A percentile compares a stretch with the other conserved stretches of the same genome.
Conservation (phyloP, 495 filamentous ascomycete genomes). For the Poronia punctata region DNA sequence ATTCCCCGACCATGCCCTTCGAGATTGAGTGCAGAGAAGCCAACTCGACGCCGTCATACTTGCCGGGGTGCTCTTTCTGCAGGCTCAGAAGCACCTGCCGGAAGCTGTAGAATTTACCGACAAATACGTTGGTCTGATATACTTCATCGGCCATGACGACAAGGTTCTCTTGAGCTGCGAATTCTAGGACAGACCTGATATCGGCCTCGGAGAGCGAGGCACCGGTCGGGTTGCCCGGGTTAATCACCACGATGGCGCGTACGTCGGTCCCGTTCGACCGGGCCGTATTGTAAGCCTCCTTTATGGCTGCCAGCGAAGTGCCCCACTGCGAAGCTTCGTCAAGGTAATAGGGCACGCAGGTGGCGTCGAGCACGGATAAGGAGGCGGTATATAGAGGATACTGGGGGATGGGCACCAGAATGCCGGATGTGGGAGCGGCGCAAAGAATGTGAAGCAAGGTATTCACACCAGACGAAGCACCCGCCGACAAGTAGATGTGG, state of each 20-base stretch:
- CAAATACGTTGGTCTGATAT: conserved; percentile 97
- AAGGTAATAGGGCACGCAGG: conserved; percentile 85
- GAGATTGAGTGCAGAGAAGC: conserved; percentile 79
- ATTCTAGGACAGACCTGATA: conserved; percentile 70
- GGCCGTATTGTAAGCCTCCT: conserved; percentile 61
- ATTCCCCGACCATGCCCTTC: conserved; percentile 98
- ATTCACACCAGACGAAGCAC: conserved; percentile 90
- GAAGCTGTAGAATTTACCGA: conserved; percentile 89
- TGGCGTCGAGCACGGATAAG: conserved; percentile 74
- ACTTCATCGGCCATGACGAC: conserved; percentile 94
- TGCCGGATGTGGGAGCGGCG: conserved; percentile 65
- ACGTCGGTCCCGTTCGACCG: conserved; percentile 71
- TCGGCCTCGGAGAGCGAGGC: conserved; percentile 72
- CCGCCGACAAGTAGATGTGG: conserved; percentile 79
- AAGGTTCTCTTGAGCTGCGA: conserved; percentile 78
- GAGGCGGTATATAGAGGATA: conserved; percentile 98
- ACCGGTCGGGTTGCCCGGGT: conserved; percentile 96
- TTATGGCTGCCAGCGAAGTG: conserved; percentile 73
- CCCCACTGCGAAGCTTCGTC: conserved; percentile 82
- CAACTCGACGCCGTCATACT: conserved; percentile 81
- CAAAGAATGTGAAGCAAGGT: conserved; percentile 88
- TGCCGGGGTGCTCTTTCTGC: conserved; percentile 63
- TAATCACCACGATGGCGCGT: conserved; percentile 91
- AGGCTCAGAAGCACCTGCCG: conserved; percentile 81
- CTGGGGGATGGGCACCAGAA: conserved; percentile 93